phyloP scores from a whole-genome alignment of 352 stramenopile species.

The Globisporangium middletonii region DNA sequence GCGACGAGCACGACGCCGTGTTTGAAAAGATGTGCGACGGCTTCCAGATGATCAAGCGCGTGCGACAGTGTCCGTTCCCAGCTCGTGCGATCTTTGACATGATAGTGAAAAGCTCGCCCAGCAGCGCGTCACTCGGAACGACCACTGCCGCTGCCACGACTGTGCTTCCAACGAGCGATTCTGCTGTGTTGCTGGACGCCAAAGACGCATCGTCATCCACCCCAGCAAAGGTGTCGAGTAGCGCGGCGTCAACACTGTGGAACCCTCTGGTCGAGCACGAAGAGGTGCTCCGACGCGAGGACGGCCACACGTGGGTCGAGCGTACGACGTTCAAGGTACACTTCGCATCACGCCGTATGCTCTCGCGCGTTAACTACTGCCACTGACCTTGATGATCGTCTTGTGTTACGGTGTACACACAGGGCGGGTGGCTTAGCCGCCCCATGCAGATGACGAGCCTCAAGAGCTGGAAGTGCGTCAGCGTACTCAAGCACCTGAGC shows the following conservation, averaged over 20 bases:
- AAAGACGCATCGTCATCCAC: background rate
- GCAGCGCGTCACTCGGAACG: background rate
- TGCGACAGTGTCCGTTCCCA: constrained; percentile 53
- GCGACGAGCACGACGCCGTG: constrained; percentile 38
- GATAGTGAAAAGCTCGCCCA: constrained; percentile 32
- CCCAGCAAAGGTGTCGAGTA: background rate
- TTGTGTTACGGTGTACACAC: background rate
- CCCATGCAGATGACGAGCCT: constrained; percentile 51
- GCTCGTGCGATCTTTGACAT: constrained; percentile 69
- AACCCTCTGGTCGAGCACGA: constrained; percentile 43
- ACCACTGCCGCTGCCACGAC: background rate
- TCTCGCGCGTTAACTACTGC: background rate
- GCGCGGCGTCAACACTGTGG: constrained; percentile 8
- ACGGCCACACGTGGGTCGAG: constrained; percentile 48
- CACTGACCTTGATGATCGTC: background rate
- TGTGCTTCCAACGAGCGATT: background rate
- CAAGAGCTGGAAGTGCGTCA: constrained; percentile 60
- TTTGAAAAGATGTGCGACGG: constrained; percentile 52
- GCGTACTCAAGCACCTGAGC: background rate
- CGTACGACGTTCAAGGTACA: constrained; percentile 47
- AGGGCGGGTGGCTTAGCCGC: constrained; percentile 24
- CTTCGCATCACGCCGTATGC: background rate
- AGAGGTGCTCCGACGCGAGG: constrained; percentile 40
- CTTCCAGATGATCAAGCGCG: constrained; percentile 65
- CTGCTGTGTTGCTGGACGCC: background rate